Evolutionary conservation across 2,329 filamentous ascomycete genomes (phyloP), one percentile per base, ranked within the genome.

Genomic region (Myriosclerotinia scirpicola): DNA sequence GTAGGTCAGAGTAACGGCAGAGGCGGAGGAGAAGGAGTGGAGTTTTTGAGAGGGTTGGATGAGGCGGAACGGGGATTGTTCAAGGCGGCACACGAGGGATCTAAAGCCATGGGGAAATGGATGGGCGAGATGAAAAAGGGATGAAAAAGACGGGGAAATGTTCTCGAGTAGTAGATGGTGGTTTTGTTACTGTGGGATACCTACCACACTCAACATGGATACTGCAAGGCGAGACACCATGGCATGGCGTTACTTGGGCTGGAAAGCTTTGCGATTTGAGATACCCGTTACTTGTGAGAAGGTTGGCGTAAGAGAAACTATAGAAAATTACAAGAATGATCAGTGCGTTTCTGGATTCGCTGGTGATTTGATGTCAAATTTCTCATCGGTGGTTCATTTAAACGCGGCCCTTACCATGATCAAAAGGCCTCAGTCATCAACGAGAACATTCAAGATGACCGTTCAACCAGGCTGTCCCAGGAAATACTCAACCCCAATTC

Each of bases 31-130:
- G 86, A 90, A 72, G 90, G 90, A 68, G 85, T 86, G 26, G 93
- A 97, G 72, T 98, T 98, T 73, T 81, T 97, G 73, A 84, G 91
- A 40, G 93, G 93, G 0, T 78, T 99, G 66, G 95, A 98, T 75
- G 93, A 98, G 80, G 93, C 88, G 78, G 95, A 99, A 81, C 85
- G 93, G 72, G 84, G 84, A 68, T 71, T 94, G 70, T 94, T 94
- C 75, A 84, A 89, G 55, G 86, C 85, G 67, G 87, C 88, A 0
- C 91, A 93, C 75, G 90, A 93, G 70, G 89, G 90, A 20, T 84
- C 87, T 2, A 93, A 90, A 77, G 81, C 84, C 9, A 84, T 86
- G 42, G 89, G 88, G 71, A 84, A 87, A 70, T 93, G 90, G 88
- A 85, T 89, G 73, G 88, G 73, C 20, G 74, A 76, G 67, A 69